Evolutionary conservation across 1,139 yeast species (phyloP).

Genomic region (Saccharomyces hybrid): DNA sequence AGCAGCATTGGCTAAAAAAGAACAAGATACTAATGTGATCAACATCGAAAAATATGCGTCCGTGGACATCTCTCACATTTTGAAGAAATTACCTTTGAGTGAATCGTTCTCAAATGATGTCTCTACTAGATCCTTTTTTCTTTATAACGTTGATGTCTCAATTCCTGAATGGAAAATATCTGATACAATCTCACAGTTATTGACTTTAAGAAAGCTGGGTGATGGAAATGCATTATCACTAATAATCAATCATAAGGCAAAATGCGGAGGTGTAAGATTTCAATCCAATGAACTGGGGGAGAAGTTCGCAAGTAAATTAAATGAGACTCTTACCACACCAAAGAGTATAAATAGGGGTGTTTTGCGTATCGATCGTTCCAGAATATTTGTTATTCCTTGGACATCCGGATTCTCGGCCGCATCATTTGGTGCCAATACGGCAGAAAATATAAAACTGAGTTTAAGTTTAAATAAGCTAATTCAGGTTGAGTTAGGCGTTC

Average conservation of each 20-base stretch:
- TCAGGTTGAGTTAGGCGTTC: conserved; percentile 7
- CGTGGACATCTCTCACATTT: conserved; percentile 13
- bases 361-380: conserved; percentile 14
- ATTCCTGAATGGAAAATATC: conserved; percentile 27
- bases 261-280: conserved; percentile 24
- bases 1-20: not conserved
- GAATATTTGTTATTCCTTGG: conserved; percentile 21
- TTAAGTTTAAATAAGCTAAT: conserved; percentile 14
- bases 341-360: conserved; percentile 15
- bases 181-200: conserved; percentile 16
- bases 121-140: conserved; percentile 16
- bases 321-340: conserved; percentile 1
- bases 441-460: conserved; percentile 17
- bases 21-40: not conserved
- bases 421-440: conserved; percentile 16
- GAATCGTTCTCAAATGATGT: conserved; percentile 10
- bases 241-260: conserved; percentile 24
- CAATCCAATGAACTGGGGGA: conserved; percentile 12
- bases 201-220: conserved; percentile 16
- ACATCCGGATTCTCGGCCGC: conserved; percentile 14
- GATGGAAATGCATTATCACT: conserved; percentile 19
- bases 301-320: conserved; percentile 9
- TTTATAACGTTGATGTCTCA: conserved; percentile 24
- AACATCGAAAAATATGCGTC: conserved; percentile 5
- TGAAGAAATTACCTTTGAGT: conserved; percentile 18